Percentiles rank a stretch among this genome's conserved stretches.
These are phyloP conservation scores for Protomyces arabidopsidicola DNA, from an alignment of 1,139 yeast species.

Conservation along the genomic window DNA sequence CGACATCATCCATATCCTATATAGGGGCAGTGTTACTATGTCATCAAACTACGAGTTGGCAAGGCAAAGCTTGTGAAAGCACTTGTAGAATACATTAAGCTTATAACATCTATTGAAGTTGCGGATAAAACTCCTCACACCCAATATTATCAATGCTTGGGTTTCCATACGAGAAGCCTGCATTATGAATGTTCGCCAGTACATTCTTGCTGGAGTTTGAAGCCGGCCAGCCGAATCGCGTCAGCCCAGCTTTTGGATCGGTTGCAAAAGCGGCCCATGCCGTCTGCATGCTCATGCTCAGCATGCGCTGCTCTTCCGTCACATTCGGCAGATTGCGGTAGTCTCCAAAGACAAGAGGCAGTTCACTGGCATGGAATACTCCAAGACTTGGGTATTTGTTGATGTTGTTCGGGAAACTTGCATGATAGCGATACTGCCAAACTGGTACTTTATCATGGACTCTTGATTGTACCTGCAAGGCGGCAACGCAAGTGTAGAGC, in stretches of 20 bases:
- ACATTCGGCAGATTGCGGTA: constrained; percentile 4
- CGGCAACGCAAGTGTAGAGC: constrained; percentile 14
- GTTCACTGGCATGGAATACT: constrained; percentile 14
- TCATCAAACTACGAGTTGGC: no score
- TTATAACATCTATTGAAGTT: not conserved
- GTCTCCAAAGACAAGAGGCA: constrained; percentile 16
- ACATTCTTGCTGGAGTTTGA: constrained; percentile 5
- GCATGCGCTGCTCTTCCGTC: not conserved
- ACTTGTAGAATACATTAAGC: no score
- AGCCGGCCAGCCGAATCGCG: constrained; percentile 12
- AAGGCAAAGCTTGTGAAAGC: no score
- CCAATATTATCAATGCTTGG: not conserved
- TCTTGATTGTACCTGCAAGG: constrained; percentile 8
- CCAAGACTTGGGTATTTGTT: constrained; percentile 6
- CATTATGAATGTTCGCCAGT: not conserved
- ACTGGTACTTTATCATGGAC: constrained; percentile 1
- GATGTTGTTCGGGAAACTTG: not conserved
- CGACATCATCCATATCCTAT: no score
- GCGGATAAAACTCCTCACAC: not conserved
- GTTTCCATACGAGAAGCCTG: not conserved
- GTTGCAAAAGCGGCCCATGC: constrained; percentile 23
- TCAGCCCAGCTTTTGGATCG: constrained; percentile 6
- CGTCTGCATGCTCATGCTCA: constrained; percentile 13
- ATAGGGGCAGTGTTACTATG: no score
- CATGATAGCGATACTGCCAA: constrained; percentile 23